phyloP scores from a whole-genome alignment of 495 filamentous ascomycete genomes.

The Annulohypoxylon moriforme region DNA sequence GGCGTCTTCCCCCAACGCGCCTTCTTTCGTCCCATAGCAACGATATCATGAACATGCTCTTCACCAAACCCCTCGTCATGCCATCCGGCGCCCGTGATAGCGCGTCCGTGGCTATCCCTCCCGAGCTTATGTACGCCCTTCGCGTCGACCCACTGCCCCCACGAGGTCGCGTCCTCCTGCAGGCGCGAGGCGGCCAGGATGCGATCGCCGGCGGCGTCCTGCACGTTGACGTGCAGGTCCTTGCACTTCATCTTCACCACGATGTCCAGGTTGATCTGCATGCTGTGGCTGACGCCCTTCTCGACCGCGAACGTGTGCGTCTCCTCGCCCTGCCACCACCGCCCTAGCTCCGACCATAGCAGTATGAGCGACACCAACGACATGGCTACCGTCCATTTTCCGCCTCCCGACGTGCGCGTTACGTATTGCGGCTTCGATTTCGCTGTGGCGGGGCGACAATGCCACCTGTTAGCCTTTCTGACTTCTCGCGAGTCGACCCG shows the following conservation, averaged over 20 bases:
- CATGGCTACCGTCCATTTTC: slow-evolving; percentile 92
- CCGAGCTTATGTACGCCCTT: slow-evolving; percentile 76
- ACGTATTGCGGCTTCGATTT: slow-evolving; percentile 97
- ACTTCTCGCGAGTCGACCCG: background rate
- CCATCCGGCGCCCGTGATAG: slow-evolving; percentile 66
- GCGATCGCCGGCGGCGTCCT: slow-evolving; percentile 92
- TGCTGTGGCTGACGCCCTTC: slow-evolving; percentile 84
- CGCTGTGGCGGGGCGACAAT: slow-evolving; percentile 61
- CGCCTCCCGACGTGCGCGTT: slow-evolving; percentile 81
- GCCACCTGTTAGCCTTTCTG: slow-evolving; percentile 41
- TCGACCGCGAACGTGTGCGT: slow-evolving; percentile 93
- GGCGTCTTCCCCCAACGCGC: slow-evolving; percentile 79
- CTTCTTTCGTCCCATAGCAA: slow-evolving; percentile 66
- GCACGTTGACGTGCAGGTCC: slow-evolving; percentile 93
- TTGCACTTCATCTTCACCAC: slow-evolving; percentile 91
- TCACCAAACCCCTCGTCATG: slow-evolving; percentile 71
- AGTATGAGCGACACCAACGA: slow-evolving; percentile 76
- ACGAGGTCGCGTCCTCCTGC: slow-evolving; percentile 78
- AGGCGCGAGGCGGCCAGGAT: slow-evolving; percentile 85
- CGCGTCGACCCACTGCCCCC: slow-evolving; percentile 81
- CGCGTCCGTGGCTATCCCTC: slow-evolving; percentile 57
- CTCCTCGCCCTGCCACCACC: slow-evolving; percentile 86
- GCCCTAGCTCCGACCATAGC: slow-evolving; percentile 76
- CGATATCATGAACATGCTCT: slow-evolving; percentile 79
- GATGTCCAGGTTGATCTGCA: slow-evolving; percentile 96